These are phyloP conservation scores for Aphanocladium album DNA, from an alignment of 2,329 filamentous ascomycete species.

Conservation along the genomic window DNA sequence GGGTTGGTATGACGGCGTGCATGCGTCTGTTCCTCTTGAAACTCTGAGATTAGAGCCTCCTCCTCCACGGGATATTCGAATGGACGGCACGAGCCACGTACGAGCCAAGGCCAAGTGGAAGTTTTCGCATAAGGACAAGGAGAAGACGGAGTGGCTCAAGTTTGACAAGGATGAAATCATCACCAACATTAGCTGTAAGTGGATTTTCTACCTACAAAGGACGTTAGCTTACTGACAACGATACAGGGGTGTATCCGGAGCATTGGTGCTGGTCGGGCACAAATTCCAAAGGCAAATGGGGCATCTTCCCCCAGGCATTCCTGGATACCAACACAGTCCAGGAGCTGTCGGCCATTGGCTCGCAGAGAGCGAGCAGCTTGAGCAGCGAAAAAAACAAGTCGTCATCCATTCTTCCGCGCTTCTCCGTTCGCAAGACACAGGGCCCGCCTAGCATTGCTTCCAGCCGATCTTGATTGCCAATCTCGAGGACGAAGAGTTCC, in stretches of 20 bases:
- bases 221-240: slow-evolving; percentile 3
- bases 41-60: slow-evolving; percentile 45
- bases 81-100: slow-evolving; percentile 42
- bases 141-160: slow-evolving; percentile 45
- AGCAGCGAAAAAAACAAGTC: slow-evolving; percentile 32
- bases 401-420: slow-evolving; percentile 29
- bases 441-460: slow-evolving; percentile 29
- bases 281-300: slow-evolving; percentile 47
- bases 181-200: slow-evolving; percentile 56
- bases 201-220: too few relatives aligned
- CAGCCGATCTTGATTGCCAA: slow-evolving; percentile 17
- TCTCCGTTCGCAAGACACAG: slow-evolving; percentile 23
- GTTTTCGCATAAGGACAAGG: slow-evolving; percentile 39
- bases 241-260: slow-evolving; percentile 38
- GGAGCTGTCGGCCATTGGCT: slow-evolving; percentile 26
- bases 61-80: slow-evolving; percentile 39
- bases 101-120: slow-evolving; percentile 49
- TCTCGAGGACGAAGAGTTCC: background rate
- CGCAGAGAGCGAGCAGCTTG: slow-evolving; percentile 26
- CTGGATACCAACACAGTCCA: slow-evolving; percentile 42
- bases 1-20: slow-evolving; percentile 50
- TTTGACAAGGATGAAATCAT: slow-evolving; percentile 64
- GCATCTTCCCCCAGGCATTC: slow-evolving; percentile 48
- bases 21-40: slow-evolving; percentile 46
- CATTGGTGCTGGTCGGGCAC: slow-evolving; percentile 55